Evolutionary conservation across 805 yeast genomes (phyloP), one percentile per base, ranked within the genome.

Genomic region (Pichia cephalocereana): DNA sequence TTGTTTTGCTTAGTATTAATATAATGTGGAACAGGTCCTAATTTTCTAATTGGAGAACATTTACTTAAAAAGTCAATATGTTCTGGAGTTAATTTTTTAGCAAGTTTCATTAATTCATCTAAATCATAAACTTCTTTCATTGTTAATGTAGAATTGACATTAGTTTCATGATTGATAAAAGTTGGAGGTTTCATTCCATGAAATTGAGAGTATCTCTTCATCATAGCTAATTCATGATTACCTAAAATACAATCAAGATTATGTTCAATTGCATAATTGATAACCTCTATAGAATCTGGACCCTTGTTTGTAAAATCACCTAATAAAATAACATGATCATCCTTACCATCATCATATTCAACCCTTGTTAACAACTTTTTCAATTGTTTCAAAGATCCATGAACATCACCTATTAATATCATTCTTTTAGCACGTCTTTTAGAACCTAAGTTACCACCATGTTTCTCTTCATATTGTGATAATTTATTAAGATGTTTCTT

Each of bases 281-380:
- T 61, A 3, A 88, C 88, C 38, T 75, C 76, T 14, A 76, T 52
- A 1, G 95, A 84, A 49, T 84, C 79, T 6, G 85, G 82, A 1
- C 98, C 98, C 61, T 90, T 91, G 45, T 88, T 73, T 17, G 86
- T 70, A 62, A 89, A 86, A 60, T 90, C 97, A 5, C 98, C 98
- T 19, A 89, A 64, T 23, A 89, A 67, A 1, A 90, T 66, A 14
- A 89, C 70, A 41, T 75, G 75, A 60, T 87, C 95, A 9, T 62
- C 56, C 19, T 68, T 57, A 5, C 57, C 57, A 15, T 63, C 61
- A 48, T 78, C 70, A 57, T 71, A 77, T 12, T 71, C 63, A 19
- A 77, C 56, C 57, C 77, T 74, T 9, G 69, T 57, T 47, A 90
- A 65, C 39, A 91, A 68, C 44, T 70, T 65, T 48, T 62, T 61